Conservation (phyloP, 129 eudicot species). For the carrot (Daucus carota) region DNA sequence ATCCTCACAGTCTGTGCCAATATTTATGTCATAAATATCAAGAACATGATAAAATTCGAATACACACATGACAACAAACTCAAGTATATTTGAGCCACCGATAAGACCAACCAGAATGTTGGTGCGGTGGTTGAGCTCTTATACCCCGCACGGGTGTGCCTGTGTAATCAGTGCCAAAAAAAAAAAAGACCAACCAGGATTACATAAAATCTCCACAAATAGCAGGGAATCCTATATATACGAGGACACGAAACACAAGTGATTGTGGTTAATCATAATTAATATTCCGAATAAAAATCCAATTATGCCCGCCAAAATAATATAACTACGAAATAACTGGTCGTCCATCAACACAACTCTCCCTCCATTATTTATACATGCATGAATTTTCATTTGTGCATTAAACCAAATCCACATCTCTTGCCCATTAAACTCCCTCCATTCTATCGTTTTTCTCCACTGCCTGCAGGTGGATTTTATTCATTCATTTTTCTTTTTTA, state of each 20-base stretch:
- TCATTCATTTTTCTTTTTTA: neutral
- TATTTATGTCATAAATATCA: too few relatives aligned
- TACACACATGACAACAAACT: too few relatives aligned
- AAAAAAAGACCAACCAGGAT: slow-evolving; percentile 14
- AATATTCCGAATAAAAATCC: neutral
- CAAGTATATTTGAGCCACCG: slow-evolving; percentile 1
- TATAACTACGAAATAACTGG: neutral
- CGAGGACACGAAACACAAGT: neutral
- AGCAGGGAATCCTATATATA: neutral
- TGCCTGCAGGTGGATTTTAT: neutral
- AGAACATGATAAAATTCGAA: too few relatives aligned
- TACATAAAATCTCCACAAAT: neutral
- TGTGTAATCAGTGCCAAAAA: too few relatives aligned
- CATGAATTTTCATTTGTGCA: neutral
- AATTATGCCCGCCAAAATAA: neutral
- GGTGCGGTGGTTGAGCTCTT: too few relatives aligned
- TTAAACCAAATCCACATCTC: neutral
- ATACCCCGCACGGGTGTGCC: too few relatives aligned
- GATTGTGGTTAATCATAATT: neutral
- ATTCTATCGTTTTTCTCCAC: neutral
- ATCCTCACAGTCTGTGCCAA: too few relatives aligned
- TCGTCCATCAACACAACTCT: neutral
- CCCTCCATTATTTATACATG: neutral
- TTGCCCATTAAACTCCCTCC: neutral
- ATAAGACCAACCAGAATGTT: slow-evolving; percentile 14